These are phyloP conservation scores for Neofusicoccum cordaticola DNA, from an alignment of 2,329 filamentous ascomycete genomes.

Conservation along the genomic window DNA sequence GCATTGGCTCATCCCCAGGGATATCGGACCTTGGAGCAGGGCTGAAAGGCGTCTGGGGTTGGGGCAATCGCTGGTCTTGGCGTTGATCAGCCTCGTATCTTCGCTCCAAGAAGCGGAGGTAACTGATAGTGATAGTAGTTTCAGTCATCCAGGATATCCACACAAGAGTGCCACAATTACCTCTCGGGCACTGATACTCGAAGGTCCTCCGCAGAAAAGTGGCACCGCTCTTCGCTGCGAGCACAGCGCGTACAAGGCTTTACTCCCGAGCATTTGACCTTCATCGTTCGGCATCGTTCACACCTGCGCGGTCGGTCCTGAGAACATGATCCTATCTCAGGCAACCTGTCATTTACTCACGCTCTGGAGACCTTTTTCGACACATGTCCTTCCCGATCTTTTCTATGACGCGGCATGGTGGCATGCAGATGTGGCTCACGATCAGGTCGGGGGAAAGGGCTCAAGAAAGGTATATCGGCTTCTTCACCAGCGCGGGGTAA, in stretches of 20 bases:
- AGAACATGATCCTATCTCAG: background rate
- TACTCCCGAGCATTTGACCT: background rate
- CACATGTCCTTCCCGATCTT: too few relatives aligned
- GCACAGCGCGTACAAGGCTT: background rate
- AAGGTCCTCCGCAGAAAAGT: background rate
- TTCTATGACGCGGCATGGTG: too few relatives aligned
- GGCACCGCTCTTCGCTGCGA: background rate
- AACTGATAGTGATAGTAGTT: background rate
- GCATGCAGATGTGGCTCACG: too few relatives aligned
- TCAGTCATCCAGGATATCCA: background rate
- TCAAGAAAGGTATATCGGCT: too few relatives aligned
- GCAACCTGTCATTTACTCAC: background rate
- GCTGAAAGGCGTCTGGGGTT: too few relatives aligned
- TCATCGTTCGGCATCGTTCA: background rate
- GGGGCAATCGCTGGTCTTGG: too few relatives aligned
- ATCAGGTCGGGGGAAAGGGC: too few relatives aligned
- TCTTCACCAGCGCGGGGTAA: too few relatives aligned
- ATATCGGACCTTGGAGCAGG: too few relatives aligned
- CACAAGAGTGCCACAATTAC: background rate
- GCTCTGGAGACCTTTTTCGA: background rate
- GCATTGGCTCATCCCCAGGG: too few relatives aligned
- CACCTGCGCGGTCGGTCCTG: background rate
- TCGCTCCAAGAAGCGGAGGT: background rate
- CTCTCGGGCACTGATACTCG: background rate
- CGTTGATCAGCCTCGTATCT: too few relatives aligned